phyloP scores from a whole-genome alignment of 2,329 filamentous ascomycete genomes.

The Fusarium papillatum region DNA sequence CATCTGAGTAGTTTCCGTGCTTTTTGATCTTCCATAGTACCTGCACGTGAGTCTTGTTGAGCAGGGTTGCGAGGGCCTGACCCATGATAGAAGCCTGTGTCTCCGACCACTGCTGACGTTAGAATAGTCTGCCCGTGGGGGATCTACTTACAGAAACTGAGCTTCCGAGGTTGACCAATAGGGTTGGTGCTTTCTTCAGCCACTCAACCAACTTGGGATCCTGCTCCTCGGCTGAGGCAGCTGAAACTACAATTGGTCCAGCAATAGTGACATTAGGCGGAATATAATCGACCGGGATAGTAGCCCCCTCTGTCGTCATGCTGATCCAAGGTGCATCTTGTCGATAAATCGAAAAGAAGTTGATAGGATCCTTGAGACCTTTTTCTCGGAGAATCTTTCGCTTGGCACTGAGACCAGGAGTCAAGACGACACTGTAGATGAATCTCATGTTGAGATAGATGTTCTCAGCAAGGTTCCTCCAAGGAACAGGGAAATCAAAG shows the following conservation, averaged over 20 bases:
- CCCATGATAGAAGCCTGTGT: constrained; percentile 36
- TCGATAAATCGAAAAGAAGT: constrained; percentile 40
- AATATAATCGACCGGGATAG: constrained; percentile 40
- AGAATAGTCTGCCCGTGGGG: background rate
- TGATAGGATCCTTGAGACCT: constrained; percentile 38
- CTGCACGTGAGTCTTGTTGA: constrained; percentile 42
- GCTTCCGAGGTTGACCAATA: constrained; percentile 64
- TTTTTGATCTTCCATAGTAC: constrained; percentile 51
- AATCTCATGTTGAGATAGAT: constrained; percentile 50
- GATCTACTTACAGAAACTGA: constrained; percentile 18
- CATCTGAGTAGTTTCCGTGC: constrained; percentile 21
- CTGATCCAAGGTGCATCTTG: constrained; percentile 47
- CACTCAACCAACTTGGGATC: constrained; percentile 59
- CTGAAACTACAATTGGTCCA: constrained; percentile 61
- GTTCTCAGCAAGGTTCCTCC: constrained; percentile 46
- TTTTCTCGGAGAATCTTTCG: constrained; percentile 36
- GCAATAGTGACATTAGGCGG: constrained; percentile 44
- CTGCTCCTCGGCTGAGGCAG: constrained; percentile 49
- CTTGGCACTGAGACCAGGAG: constrained; percentile 41
- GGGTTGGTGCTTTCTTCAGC: constrained; percentile 56
- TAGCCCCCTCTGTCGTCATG: constrained; percentile 42
- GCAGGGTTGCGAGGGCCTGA: constrained; percentile 35
- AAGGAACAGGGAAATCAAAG: constrained; percentile 60
- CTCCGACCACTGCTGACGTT: constrained; percentile 3
- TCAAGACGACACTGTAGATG: constrained; percentile 45